Base-by-base conservation (phyloP, 2,329 filamentous ascomycete species). In the Fragosphaeria purpurea region DNA sequence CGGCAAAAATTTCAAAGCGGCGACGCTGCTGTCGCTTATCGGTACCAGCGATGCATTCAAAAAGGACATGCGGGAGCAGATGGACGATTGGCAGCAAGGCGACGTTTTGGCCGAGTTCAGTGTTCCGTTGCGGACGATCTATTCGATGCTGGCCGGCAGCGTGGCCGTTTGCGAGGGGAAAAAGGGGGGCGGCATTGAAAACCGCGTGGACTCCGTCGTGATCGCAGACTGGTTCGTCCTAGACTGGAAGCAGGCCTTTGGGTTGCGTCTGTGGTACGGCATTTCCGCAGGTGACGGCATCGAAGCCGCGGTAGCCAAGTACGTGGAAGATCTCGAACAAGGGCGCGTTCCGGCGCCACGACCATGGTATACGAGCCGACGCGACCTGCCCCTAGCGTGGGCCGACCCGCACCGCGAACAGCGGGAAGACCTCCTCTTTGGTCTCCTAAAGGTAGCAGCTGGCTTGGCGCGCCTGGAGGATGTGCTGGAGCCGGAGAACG, bases 161-260 rank as follows among this genome's bases (percentile, higher is more conserved):
- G 83, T 88, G n/a, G 84, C 87, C 56, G 79, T 83, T 33, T 90
- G 87, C 53, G 80, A 89, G 57, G 93, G 91, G 9, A 83, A 85
- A 61, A 84, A 81, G 56, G 75, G 74, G 3, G 82, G 79, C 6
- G 79, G 86, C 1, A 70, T 84, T 7, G 93, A 97, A 65, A 88
- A 97, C 66, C 83, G 86, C 43, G 77, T 85, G 40, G 77, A 83
- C 11, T 84, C 84, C 0, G 95, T 98, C 62, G 76, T 82, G 49
- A 86, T 98, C 56, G 86, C 88, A 1, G 78, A 86, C 59, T 83
- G 83, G 44, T 98, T 96, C 63, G 81, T 81, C 5, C 74, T 98
- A 38, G 86, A 94, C 63, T 98, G 93, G 93, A 83, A 88, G 64
- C 90, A 95, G 62, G 84, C 90, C 0, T 95, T 98, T 65, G 91